Conservation (phyloP, 2,329 filamentous ascomycete genomes). For the Aspergillus tubingensis region DNA sequence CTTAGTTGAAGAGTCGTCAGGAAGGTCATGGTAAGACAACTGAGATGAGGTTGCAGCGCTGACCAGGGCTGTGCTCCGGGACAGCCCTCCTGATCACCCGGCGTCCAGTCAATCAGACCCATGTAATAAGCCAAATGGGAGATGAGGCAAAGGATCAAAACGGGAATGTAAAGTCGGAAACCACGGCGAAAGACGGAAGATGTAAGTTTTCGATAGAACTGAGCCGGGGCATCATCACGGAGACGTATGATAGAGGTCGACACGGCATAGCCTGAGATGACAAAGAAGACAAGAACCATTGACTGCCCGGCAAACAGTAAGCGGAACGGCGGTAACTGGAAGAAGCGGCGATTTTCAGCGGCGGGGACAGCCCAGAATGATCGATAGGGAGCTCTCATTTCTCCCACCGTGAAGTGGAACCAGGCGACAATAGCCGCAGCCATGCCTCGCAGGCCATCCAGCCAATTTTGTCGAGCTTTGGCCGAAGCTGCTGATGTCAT, state of each 20-base stretch:
- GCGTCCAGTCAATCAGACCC: neutral
- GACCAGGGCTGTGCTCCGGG: neutral
- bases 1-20: neutral
- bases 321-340: constrained; percentile 44
- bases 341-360: constrained; percentile 19
- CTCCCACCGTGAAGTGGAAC: constrained; percentile 28
- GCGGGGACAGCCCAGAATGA: constrained; percentile 26
- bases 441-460: constrained; percentile 31
- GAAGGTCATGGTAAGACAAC: neutral
- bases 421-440: constrained; percentile 29
- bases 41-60: neutral
- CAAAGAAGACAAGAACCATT: constrained; percentile 57
- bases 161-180: constrained; percentile 36
- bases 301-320: constrained; percentile 40
- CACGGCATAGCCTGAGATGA: constrained; percentile 61
- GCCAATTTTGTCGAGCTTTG: constrained; percentile 19
- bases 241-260: constrained; percentile 51
- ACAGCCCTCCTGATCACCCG: neutral
- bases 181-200: constrained; percentile 30
- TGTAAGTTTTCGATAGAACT: constrained; percentile 16
- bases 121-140: constrained; percentile 13
- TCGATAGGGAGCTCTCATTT: constrained; percentile 20
- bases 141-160: constrained; percentile 24
- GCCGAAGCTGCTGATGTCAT: neutral
- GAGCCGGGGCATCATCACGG: constrained; percentile 11